Evolutionary conservation across 208 protist species (phyloP), one percentile per base, ranked within the genome.

Genomic region (Trypanosoma lewisi): DNA sequence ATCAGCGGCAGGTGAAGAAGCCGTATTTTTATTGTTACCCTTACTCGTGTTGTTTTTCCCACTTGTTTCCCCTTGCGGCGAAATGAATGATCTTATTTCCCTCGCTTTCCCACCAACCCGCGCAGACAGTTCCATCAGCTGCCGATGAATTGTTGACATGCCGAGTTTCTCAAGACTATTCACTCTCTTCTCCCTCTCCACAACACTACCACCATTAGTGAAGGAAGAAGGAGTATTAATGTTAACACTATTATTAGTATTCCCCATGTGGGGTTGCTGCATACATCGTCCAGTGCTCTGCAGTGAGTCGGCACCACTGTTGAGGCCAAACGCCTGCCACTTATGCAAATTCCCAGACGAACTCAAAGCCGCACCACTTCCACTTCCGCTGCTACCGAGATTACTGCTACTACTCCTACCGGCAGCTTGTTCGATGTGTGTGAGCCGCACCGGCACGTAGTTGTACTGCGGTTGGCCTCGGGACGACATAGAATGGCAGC

Each of bases 61-160:
- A 19, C 1, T 4, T 19, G 1, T 30, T 17, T 65, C 53, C 0
- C 33, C 21, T 6, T 39, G 53, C 4, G 56, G 23, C 0, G 34
- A n/a, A 28, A 59, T 55, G 48, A 73, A 75, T 45, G 53, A 57
- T 49, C 75, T 63, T 30, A 63, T 52, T 67, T 85, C 79, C 16
- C 57, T 51, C 9, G 70, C 73, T 7, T 7, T 7, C 30, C 80
- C 54, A 16, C 74, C 67, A 56, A 89, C 79, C 33, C 75, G 65
- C 30, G 74, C 70, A 0, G 79, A 79, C 17, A 85, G 58, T 14
- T 56, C 63, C 11, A 73, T 42, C 7, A 89, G 70, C 9, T 77
- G 56, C 41, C 37, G 21, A 28, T 73, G 73, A 51, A 89, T 52
- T 23, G 42, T 58, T 23, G 39, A 52, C 5, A 51, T 49, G 21